Percentiles rank a stretch among this genome's conserved stretches.
Conservation (phyloP, 164 flowering plant species). For the Umbellularia californica region DNA sequence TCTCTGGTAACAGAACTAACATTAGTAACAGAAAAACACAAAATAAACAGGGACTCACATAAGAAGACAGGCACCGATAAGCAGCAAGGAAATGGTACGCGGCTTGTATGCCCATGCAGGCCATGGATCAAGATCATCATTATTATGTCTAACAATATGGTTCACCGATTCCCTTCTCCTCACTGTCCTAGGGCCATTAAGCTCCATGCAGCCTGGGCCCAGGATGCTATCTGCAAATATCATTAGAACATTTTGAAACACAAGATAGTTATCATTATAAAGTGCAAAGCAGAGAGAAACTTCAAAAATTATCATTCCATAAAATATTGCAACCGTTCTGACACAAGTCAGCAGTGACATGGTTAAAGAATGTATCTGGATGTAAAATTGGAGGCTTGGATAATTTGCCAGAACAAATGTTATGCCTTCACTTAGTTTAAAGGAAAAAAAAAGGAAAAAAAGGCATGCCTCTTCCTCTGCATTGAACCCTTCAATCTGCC, state of each 20-base stretch:
- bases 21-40: background rate
- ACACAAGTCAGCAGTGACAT: background rate
- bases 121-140: conserved; percentile 88
- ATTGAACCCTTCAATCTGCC: background rate
- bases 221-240: conserved; percentile 2
- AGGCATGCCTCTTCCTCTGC: no score
- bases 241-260: background rate
- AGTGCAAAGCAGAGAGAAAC: background rate
- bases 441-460: no score
- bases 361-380: background rate
- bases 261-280: background rate
- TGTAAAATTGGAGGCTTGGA: background rate
- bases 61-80: conserved; percentile 85
- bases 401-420: background rate
- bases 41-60: conserved; percentile 52
- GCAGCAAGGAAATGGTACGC: conserved; percentile 71
- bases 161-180: conserved; percentile 30
- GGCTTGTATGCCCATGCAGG: conserved; percentile 99
- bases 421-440: background rate
- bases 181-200: conserved; percentile 43
- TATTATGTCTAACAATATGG: conserved; percentile 34
- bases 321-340: background rate
- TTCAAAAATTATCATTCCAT: background rate
- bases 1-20: background rate
- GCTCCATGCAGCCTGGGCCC: conserved; percentile 41